Evolutionary conservation across 2,329 filamentous ascomycete species (phyloP), one percentile per base, ranked within the genome.

Genomic region (Aspergillus terreus): DNA sequence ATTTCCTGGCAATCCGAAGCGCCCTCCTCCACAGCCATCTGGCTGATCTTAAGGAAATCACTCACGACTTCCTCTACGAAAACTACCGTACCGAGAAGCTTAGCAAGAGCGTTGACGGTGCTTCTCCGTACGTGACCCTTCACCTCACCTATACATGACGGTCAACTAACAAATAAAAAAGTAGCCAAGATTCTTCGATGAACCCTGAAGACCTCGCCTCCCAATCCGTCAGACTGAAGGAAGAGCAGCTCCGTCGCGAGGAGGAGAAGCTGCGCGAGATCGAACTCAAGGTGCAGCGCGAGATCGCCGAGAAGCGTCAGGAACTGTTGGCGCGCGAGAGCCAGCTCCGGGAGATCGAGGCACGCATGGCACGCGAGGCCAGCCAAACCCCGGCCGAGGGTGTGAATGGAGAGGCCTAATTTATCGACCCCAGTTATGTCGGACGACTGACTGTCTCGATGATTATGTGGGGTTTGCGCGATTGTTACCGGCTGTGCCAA

Each of bases 31-130:
- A 99, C 82, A 96, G 91, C 77, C 94, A 99, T 80, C 79, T 99
- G 70, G 94, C 94, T 56, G 94, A 99, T 74, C 79, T 99, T 67
- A 99, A 99, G 85, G 94, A 99, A 76, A 99, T 99, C 71, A 99
- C 94, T 47, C 94, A 99, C 76, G 94, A 99, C 76, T 99, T 99
- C 86, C 80, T 99, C 59, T 99, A 99, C 78, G 94, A 99, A 75
- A 99, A 99, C 79, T 99, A 99, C 83, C 91, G 94, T 90, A 99
- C 94, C 69, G 94, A 99, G 88, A 97, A 97, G 82, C 88, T 99
- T 66, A 95, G 90, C 81, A 99, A 97, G 90, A 96, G 91, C 72
- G 94, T 99, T 64, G 92, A 96, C 73, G 88, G 89, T 76, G 82
- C 85, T 76, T 83, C 85, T 83, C 84, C 85, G 91, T 96, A 88